Evolutionary conservation across 108 stramenopile species (phyloP).

Genomic region (Fragilaria crotonensis): DNA sequence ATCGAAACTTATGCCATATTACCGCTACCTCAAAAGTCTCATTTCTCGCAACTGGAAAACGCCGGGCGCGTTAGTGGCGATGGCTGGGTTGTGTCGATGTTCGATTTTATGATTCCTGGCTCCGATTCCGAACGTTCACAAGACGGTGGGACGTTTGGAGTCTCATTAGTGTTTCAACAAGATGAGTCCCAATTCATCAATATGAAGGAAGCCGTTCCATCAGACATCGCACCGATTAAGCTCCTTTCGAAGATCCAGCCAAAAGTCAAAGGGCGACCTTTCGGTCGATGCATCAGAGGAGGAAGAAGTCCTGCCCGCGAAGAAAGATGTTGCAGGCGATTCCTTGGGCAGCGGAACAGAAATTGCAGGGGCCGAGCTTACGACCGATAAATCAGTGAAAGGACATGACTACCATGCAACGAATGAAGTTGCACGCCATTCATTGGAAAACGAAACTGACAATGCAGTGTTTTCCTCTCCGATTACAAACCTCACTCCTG

Average conservation of each 20-base stretch:
- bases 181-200: not conserved
- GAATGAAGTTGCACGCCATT: not conserved
- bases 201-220: not conserved
- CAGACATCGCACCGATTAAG: not conserved
- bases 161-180: slow-evolving; percentile 56
- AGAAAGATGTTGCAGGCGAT: not conserved
- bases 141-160: slow-evolving; percentile 47
- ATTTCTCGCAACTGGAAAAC: slow-evolving; percentile 3
- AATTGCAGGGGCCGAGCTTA: not conserved
- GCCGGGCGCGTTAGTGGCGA: slow-evolving; percentile 25
- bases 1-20: slow-evolving; percentile 65
- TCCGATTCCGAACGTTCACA: slow-evolving; percentile 28
- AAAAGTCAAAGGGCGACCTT: no score
- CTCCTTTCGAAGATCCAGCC: no score
- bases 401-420: not conserved
- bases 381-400: no score
- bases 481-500: not conserved
- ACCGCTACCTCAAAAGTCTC: not conserved
- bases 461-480: not conserved
- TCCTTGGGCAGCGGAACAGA: not conserved
- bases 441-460: not conserved
- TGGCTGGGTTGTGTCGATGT: slow-evolving; percentile 76
- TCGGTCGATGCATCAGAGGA: no score
- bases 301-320: not conserved
- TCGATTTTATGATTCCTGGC: slow-evolving; percentile 63